A percentile compares a stretch with the other conserved stretches of the same genome.
phyloP scores from a whole-genome alignment of 257 asterid genomes.

The Jasminum sambac region DNA sequence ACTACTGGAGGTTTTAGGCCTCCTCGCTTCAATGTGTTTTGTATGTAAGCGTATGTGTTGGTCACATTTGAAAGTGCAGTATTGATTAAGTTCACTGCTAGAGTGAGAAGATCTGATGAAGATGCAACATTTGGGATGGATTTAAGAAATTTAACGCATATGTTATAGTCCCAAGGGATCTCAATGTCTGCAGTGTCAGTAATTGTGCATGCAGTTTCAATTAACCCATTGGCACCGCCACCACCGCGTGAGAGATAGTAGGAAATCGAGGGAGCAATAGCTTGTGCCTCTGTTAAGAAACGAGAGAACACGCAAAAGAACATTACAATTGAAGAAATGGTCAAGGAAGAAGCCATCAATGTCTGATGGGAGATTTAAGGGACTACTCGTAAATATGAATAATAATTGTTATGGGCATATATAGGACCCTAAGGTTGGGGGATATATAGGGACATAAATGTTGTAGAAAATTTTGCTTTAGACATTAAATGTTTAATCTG shows the following conservation, averaged over 20 bases:
- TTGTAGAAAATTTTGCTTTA: not conserved
- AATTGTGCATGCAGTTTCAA: conserved; percentile 9
- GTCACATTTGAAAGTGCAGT: conserved; percentile 22
- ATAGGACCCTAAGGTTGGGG: not conserved
- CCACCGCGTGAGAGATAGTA: not conserved
- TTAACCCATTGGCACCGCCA: not conserved
- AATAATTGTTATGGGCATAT: not conserved
- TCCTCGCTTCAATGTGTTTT: not conserved
- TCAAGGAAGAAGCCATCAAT: conserved; percentile 16
- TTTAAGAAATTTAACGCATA: conserved; percentile 18
- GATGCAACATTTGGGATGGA: conserved; percentile 4
- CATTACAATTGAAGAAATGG: not conserved
- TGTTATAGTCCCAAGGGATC: not conserved
- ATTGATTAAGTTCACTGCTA: conserved; percentile 8
- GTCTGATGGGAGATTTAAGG: no score
- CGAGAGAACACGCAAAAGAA: not conserved
- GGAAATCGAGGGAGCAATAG: not conserved
- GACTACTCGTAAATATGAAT: no score
- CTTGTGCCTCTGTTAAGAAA: not conserved
- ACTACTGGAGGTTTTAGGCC: not conserved
- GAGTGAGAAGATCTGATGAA: not conserved
- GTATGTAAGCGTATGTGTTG: not conserved
- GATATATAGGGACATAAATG: not conserved
- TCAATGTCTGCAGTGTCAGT: not conserved
- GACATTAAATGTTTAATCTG: not conserved